A percentile compares a stretch with the other conserved stretches of the same genome.
These are phyloP conservation scores for Ophiostoma sp. DNA, from an alignment of 2,329 filamentous ascomycete species.

Conservation along the genomic window DNA sequence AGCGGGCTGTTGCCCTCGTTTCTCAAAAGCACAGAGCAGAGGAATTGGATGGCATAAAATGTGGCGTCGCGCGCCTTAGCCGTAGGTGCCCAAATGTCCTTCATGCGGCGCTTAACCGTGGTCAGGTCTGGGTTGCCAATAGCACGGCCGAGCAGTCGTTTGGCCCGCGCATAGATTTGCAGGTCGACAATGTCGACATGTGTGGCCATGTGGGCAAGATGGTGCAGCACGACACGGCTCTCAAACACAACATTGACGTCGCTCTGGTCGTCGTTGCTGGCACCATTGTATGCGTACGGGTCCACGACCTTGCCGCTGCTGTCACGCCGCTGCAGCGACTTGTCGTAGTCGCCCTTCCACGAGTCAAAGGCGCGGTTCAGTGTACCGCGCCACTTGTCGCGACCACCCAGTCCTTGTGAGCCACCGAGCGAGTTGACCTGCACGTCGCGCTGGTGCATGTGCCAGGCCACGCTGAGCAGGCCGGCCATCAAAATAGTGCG, in stretches of 20 bases:
- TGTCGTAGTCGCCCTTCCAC: slow-evolving; percentile 92
- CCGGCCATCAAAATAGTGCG: slow-evolving; percentile 93
- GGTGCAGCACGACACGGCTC: slow-evolving; percentile 84
- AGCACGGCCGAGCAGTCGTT: slow-evolving; percentile 77
- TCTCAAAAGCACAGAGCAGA: slow-evolving; percentile 78
- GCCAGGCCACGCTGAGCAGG: slow-evolving; percentile 89
- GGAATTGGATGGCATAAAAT: slow-evolving; percentile 87
- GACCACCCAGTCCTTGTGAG: slow-evolving; percentile 74
- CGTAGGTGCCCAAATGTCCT: slow-evolving; percentile 83
- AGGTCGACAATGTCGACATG: slow-evolving; percentile 97
- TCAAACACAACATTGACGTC: slow-evolving; percentile 71
- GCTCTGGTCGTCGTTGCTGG: slow-evolving; percentile 52
- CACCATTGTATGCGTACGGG: slow-evolving; percentile 40
- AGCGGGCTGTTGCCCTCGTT: slow-evolving; percentile 45
- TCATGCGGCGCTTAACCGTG: slow-evolving; percentile 79
- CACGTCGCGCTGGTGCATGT: slow-evolving; percentile 94
- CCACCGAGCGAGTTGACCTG: slow-evolving; percentile 81
- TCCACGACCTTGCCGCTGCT: slow-evolving; percentile 21
- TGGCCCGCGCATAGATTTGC: slow-evolving; percentile 90
- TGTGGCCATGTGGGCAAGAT: slow-evolving; percentile 96
- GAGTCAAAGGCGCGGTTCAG: slow-evolving; percentile 87
- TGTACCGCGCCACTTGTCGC: slow-evolving; percentile 86
- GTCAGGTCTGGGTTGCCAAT: slow-evolving; percentile 81
- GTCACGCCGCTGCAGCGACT: slow-evolving; percentile 59
- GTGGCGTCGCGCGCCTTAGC: slow-evolving; percentile 87